Conservation (phyloP, 495 filamentous ascomycete species). For the Parathielavia hyrcaniae region DNA sequence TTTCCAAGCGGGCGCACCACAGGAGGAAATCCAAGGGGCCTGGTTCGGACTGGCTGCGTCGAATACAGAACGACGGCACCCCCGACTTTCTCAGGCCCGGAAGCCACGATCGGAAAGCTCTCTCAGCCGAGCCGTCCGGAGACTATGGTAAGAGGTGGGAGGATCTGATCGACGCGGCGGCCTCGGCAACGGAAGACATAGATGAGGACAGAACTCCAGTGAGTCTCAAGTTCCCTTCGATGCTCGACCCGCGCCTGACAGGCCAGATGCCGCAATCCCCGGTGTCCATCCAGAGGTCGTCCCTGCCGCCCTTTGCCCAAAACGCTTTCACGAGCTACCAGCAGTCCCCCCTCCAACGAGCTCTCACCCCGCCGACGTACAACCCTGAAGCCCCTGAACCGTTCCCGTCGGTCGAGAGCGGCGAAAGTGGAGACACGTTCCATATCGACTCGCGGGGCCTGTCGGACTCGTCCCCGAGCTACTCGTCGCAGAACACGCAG, state of each 20-base stretch:
- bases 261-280: slow-evolving; percentile 62
- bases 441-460: slow-evolving; percentile 51
- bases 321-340: slow-evolving; percentile 66
- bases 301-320: slow-evolving; percentile 64
- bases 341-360: slow-evolving; percentile 79
- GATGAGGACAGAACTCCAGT: slow-evolving; percentile 78
- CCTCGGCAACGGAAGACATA: slow-evolving; percentile 87
- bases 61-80: slow-evolving; percentile 42
- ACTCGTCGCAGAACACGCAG: slow-evolving; percentile 58
- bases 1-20: slow-evolving; percentile 73
- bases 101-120: slow-evolving; percentile 69
- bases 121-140: slow-evolving; percentile 73
- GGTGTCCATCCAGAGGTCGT: slow-evolving; percentile 63
- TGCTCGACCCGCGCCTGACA: slow-evolving; percentile 37
- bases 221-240: slow-evolving; percentile 40
- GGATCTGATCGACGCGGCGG: slow-evolving; percentile 79
- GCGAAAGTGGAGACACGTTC: slow-evolving; percentile 58
- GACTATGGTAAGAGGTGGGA: slow-evolving; percentile 87
- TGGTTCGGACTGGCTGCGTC: slow-evolving; percentile 43
- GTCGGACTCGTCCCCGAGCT: slow-evolving; percentile 51
- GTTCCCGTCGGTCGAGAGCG: slow-evolving; percentile 76
- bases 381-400: slow-evolving; percentile 60
- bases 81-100: slow-evolving; percentile 54
- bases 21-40: slow-evolving; percentile 63
- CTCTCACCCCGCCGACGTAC: slow-evolving; percentile 74